phyloP scores from a whole-genome alignment of 306 rosid species.

The Cicer yamashitae region DNA sequence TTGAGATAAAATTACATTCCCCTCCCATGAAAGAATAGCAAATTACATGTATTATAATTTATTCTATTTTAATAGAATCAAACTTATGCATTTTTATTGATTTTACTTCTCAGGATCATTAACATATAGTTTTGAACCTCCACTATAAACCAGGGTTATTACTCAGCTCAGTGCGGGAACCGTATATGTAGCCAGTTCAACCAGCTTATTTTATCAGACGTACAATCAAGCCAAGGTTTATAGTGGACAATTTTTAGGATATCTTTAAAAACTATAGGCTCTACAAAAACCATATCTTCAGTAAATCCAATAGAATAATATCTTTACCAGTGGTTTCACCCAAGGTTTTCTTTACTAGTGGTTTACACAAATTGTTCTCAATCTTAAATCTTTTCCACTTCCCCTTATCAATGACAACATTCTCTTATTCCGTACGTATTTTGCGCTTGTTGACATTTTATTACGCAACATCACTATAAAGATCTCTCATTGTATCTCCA shows the following conservation, averaged over 20 bases:
- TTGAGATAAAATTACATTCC: conserved; percentile 1
- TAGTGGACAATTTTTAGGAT: too few species aligned
- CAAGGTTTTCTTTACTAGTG: not conserved
- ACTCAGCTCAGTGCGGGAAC: not conserved
- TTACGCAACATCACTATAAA: not conserved
- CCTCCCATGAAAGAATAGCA: not conserved
- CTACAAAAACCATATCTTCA: not conserved
- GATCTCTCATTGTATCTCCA: not conserved
- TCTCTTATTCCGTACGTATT: not conserved
- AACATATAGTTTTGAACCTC: conserved; percentile 1
- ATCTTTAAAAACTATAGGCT: not conserved
- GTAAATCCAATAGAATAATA: not conserved
- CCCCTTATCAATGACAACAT: not conserved
- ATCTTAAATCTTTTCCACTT: not conserved
- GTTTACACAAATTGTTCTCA: not conserved
- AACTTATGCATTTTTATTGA: not conserved
- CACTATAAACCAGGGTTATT: not conserved
- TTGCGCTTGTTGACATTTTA: not conserved
- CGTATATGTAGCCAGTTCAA: not conserved
- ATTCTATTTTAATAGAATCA: not conserved
- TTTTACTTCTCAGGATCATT: not conserved
- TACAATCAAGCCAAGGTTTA: not conserved
- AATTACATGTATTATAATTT: conserved; percentile 12
- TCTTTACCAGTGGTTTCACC: conserved; percentile 5
- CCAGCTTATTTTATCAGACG: not conserved